Conservation (phyloP, 129 eudicot genomes). For the Lonicera japonica region DNA sequence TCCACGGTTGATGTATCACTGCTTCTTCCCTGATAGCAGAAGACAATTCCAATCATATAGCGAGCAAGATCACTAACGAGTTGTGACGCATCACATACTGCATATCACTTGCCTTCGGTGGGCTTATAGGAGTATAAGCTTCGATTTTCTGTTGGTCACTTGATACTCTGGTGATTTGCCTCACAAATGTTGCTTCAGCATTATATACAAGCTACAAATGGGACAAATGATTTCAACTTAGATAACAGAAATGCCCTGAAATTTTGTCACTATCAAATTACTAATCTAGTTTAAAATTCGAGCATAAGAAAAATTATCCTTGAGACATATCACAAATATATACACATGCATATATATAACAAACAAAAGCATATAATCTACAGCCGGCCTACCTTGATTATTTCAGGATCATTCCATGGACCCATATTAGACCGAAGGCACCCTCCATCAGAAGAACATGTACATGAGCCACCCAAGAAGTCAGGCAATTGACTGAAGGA, state of each 20-base stretch:
- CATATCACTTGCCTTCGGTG: constrained; percentile 38
- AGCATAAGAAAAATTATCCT: no score
- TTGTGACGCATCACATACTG: background rate
- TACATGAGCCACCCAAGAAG: constrained; percentile 82
- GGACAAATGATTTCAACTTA: background rate
- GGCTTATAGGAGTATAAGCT: constrained; percentile 34
- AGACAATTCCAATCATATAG: constrained; percentile 3
- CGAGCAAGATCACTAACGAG: background rate
- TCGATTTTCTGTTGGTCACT: constrained; percentile 42
- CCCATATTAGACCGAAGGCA: constrained; percentile 75
- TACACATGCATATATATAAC: no score
- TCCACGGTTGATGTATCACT: constrained; percentile 5
- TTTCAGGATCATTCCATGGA: constrained; percentile 77
- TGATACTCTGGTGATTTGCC: constrained; percentile 42
- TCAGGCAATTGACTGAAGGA: constrained; percentile 73
- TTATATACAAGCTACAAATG: constrained; percentile 45
- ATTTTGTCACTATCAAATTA: no score
- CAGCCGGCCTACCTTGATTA: constrained; percentile 57
- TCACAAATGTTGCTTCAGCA: constrained; percentile 47
- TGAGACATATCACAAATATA: no score
- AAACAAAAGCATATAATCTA: background rate
- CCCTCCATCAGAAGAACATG: constrained; percentile 73
- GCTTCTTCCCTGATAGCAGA: constrained; percentile 44
- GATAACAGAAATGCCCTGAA: no score
- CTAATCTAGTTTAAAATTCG: no score